A percentile compares a stretch with the other conserved stretches of the same genome.
Evolutionary conservation across 2,329 filamentous ascomycete species (phyloP).

Genomic region (Phaeosphaeria sp.): DNA sequence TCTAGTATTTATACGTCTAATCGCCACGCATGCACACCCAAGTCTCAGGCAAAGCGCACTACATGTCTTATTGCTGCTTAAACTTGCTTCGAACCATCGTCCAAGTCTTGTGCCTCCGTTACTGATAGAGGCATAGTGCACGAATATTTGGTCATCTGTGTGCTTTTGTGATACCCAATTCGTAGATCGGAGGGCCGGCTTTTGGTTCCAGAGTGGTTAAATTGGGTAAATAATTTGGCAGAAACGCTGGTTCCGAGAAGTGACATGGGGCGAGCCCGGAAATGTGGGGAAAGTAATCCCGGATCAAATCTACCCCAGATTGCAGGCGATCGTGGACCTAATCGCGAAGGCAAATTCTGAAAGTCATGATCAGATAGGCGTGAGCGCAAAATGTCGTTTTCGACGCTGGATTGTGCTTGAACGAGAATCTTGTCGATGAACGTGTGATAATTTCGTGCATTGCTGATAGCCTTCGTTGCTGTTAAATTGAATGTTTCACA

Average conservation of each 20-base stretch:
- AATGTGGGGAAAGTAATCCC: slow-evolving; percentile 4
- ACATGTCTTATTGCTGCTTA: slow-evolving; percentile 6
- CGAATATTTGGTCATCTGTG: slow-evolving; percentile 1
- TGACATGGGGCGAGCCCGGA: slow-evolving; percentile 1
- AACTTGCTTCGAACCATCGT: background rate
- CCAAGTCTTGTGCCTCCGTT: slow-evolving; percentile 12
- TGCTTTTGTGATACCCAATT: slow-evolving; percentile 9
- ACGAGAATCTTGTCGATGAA: background rate
- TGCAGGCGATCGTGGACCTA: background rate
- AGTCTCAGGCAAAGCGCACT: background rate
- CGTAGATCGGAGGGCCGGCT: slow-evolving; percentile 9
- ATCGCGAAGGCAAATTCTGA: slow-evolving; percentile 1
- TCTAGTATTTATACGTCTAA: slow-evolving; percentile 12
- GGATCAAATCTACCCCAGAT: slow-evolving; percentile 5
- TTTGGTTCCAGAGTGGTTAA: slow-evolving; percentile 13
- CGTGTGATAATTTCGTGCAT: background rate
- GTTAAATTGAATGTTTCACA: background rate
- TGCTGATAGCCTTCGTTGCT: background rate
- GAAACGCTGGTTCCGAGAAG: slow-evolving; percentile 10
- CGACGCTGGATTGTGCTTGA: background rate
- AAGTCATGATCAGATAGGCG: background rate
- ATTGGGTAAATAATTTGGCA: slow-evolving; percentile 13
- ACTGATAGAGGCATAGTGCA: slow-evolving; percentile 5
- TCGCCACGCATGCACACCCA: background rate
- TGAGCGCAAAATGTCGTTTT: background rate